Conservation (phyloP, 176 grass and related monocot genomes). For the Carex littledalei region DNA sequence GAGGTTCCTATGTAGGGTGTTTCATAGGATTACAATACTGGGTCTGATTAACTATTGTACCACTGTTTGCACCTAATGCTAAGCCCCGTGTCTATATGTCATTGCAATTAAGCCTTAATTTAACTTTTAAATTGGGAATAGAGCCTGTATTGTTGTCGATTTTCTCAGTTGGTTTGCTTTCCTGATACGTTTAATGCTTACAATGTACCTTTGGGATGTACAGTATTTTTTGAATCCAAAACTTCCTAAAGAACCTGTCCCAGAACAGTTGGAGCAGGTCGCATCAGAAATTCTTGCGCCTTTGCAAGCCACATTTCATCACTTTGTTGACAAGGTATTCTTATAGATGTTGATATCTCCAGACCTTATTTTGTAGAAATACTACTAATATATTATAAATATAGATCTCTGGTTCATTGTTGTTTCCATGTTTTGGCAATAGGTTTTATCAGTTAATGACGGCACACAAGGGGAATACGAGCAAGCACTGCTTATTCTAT, state of each 20-base stretch:
- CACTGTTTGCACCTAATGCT: neutral
- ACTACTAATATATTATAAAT: slow-evolving; percentile 16
- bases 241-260: slow-evolving; percentile 73
- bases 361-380: slow-evolving; percentile 1
- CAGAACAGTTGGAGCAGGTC: slow-evolving; percentile 70
- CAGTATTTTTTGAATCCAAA: slow-evolving; percentile 95
- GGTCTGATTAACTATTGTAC: neutral
- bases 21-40: neutral
- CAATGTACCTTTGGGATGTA: slow-evolving; percentile 15
- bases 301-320: slow-evolving; percentile 74
- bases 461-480: slow-evolving; percentile 43
- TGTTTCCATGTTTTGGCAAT: slow-evolving; percentile 19
- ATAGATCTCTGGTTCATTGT: neutral
- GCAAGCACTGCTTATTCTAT: slow-evolving; percentile 71
- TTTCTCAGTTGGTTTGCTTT: neutral
- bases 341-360: slow-evolving; percentile 1
- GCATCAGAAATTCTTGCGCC: slow-evolving; percentile 82
- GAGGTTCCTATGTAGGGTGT: neutral
- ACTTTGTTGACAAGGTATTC: slow-evolving; percentile 65
- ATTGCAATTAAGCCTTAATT: neutral
- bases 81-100: neutral
- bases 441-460: slow-evolving; percentile 50
- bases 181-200: neutral
- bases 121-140: neutral
- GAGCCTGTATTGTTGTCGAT: neutral